phyloP scores from a whole-genome alignment of 768 basidiomycete genomes.

The Rhizopogon salebrosus region DNA sequence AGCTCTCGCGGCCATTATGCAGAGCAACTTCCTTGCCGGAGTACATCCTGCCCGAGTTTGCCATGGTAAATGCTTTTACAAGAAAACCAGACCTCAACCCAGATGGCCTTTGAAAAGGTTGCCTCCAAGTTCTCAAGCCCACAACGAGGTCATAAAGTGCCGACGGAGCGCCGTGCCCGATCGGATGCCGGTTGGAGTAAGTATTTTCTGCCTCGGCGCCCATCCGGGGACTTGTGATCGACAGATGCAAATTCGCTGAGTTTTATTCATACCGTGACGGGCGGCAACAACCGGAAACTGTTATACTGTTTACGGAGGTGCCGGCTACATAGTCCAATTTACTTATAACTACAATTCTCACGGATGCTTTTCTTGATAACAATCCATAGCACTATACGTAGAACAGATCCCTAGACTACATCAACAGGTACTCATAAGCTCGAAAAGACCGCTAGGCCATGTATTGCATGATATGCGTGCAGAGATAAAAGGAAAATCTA shows the following conservation, averaged over 20 bases:
- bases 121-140: not conserved
- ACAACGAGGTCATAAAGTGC: not conserved
- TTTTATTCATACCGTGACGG: no score
- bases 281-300: no score
- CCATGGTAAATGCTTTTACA: not conserved
- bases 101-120: not conserved
- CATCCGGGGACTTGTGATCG: not conserved
- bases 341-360: no score
- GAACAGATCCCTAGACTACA: not conserved
- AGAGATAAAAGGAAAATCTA: slow-evolving; percentile 17
- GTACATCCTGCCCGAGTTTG: slow-evolving; percentile 11
- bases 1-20: slow-evolving; percentile 48
- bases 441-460: slow-evolving; percentile 4
- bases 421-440: not conserved
- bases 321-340: no score
- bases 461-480: slow-evolving; percentile 8
- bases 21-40: slow-evolving; percentile 40
- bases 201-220: not conserved
- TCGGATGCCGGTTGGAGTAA: not conserved
- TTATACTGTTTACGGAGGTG: no score
- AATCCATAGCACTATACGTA: no score
- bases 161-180: slow-evolving; percentile 10
- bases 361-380: no score
- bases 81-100: not conserved
- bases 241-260: not conserved